These are phyloP conservation scores for Diaporthe amygdali DNA, from an alignment of 2,329 filamentous ascomycete species.

Conservation along the genomic window DNA sequence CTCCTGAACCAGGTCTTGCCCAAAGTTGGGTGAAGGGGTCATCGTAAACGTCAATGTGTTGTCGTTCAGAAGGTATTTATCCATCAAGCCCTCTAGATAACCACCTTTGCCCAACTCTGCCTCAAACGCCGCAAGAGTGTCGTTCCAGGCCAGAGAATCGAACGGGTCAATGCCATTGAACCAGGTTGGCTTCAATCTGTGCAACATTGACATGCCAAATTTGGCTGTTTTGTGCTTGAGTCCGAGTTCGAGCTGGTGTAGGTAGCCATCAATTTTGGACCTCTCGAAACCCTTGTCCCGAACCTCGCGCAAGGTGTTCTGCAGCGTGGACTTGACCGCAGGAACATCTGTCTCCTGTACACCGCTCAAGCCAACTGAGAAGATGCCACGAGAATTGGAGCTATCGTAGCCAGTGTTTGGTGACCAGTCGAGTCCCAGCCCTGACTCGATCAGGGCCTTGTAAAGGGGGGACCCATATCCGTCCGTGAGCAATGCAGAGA, in stretches of 20 bases:
- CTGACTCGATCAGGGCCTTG: conserved; percentile 84
- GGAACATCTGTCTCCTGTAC: conserved; percentile 80
- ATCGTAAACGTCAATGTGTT: conserved; percentile 92
- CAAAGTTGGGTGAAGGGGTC: conserved; percentile 80
- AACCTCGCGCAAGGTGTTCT: conserved; percentile 73
- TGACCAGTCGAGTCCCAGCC: conserved; percentile 90
- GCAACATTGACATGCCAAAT: conserved; percentile 90
- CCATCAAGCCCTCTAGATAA: conserved; percentile 83
- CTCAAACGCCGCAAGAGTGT: conserved; percentile 85
- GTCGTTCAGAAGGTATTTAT: conserved; percentile 90
- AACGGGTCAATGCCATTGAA: conserved; percentile 96
- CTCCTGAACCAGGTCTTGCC: conserved; percentile 74
- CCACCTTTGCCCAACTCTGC: conserved; percentile 72
- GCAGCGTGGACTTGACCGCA: conserved; percentile 76
- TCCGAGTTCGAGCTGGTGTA: conserved; percentile 92
- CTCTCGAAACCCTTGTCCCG: conserved; percentile 82
- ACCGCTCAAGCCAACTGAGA: conserved; percentile 91
- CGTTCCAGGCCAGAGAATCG: conserved; percentile 89
- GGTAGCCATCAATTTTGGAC: conserved; percentile 88
- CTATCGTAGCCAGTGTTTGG: conserved; percentile 93
- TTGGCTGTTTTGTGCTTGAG: conserved; percentile 96
- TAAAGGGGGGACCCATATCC: conserved; percentile 96
- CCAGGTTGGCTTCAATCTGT: conserved; percentile 89
- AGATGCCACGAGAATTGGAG: conserved; percentile 77
- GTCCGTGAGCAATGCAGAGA: conserved; percentile 86